Evolutionary conservation across 371 early-diverging fungal species (phyloP), one percentile per base, ranked within the genome.

Genomic region (Haplosporangium sp.): DNA sequence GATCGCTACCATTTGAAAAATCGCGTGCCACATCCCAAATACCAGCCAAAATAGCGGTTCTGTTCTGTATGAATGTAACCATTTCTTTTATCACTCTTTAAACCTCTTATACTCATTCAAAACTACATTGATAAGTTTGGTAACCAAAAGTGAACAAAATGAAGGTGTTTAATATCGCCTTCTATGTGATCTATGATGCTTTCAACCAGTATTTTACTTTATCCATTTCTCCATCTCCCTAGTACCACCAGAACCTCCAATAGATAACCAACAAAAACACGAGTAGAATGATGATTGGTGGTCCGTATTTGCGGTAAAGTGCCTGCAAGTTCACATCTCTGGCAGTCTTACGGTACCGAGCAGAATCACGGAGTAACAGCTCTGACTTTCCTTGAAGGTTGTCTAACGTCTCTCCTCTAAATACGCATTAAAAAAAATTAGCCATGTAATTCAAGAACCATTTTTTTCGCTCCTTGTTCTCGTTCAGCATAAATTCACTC

Each of bases 261-360:
- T 93, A 89, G 53, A 98, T 60, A 20, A 98, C 93, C 61, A 96
- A 72, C 48, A 94, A 59, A n/a, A 98, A 90, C 39, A 95, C 89
- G 10, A 90, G 76, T 42, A 88, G 81, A 34, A 98, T 91, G 39
- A 94, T 88, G 15, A 87, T 92, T n/a, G 94, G 95, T 44, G 97
- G 96, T 11, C 98, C 99, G 76, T 98, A 98, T 83, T 97, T 97
- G 79, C 97, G 94, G 82, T 94, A 96, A 60, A 97, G 84, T 45
- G 95, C 94, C 82, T 95, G 94, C 70, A 93, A 79, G 76, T 97
- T 95, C 57, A 97, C 87, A 74, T 93, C 86, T 68, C 93, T 89
- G 7, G 98, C 91, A 62, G 93, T 88, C 84, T 93, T 92, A 66
- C 88, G 86, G 82, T 94, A 96, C 84, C 92, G 92, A 65, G 88